Conservation (phyloP, 192 early-diverging fungal genomes). For the Dispira parvispora region DNA sequence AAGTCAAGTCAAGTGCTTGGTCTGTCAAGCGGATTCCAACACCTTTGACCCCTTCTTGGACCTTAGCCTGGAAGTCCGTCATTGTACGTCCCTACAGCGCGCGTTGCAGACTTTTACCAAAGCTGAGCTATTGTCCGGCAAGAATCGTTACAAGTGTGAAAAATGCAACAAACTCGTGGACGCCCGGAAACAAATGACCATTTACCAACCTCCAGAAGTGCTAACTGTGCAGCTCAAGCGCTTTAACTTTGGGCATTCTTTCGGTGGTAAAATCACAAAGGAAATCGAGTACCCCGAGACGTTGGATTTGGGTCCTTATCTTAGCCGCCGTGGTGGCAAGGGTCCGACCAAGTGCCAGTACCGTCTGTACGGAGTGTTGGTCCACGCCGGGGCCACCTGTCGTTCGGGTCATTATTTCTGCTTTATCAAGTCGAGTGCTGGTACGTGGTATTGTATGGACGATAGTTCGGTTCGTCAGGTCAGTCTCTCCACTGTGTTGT, state of each 20-base stretch:
- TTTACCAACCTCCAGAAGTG: slow-evolving; percentile 51
- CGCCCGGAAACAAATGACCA: slow-evolving; percentile 64
- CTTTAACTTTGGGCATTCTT: slow-evolving; percentile 38
- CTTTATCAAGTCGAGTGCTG: slow-evolving; percentile 59
- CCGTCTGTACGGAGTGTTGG: slow-evolving; percentile 57
- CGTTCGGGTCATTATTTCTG: slow-evolving; percentile 79
- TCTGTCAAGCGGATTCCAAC: slow-evolving; percentile 53
- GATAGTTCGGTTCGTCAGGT: slow-evolving; percentile 57
- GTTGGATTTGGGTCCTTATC: slow-evolving; percentile 46
- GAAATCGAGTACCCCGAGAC: slow-evolving; percentile 40
- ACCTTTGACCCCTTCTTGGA: slow-evolving; percentile 65
- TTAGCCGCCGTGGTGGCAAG: slow-evolving; percentile 22
- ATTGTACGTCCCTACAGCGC: slow-evolving; percentile 39
- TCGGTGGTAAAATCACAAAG: slow-evolving; percentile 51
- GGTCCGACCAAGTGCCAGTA: slow-evolving; percentile 27
- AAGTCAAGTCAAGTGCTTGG: slow-evolving; percentile 54
- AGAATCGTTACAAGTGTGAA: slow-evolving; percentile 65
- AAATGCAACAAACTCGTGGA: slow-evolving; percentile 61
- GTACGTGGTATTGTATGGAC: slow-evolving; percentile 67
- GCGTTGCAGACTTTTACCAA: slow-evolving; percentile 57
- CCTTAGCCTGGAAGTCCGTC: slow-evolving; percentile 56
- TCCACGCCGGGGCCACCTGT: slow-evolving; percentile 53
- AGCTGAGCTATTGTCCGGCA: slow-evolving; percentile 42
- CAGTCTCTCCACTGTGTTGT: slow-evolving; percentile 45
- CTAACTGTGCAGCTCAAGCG: slow-evolving; percentile 73